phyloP scores from a whole-genome alignment of 495 filamentous ascomycete species.

The Aspergillus sparsus region DNA sequence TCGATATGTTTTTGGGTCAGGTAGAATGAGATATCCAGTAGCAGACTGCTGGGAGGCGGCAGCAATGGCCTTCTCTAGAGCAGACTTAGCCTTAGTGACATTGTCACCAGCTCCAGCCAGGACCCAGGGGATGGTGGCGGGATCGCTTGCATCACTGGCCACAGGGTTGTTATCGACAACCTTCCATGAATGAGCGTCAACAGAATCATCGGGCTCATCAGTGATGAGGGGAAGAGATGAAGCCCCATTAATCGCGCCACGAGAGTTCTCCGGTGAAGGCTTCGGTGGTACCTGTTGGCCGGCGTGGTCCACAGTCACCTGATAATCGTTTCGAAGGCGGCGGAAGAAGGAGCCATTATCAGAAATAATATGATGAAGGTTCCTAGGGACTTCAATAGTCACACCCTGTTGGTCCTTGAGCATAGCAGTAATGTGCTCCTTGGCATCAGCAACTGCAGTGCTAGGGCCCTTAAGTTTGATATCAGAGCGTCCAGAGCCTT shows the following conservation, averaged over 20 bases:
- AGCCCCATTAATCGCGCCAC: conserved; percentile 46
- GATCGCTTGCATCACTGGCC: conserved; percentile 44
- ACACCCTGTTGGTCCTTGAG: conserved; percentile 87
- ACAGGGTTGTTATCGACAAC: conserved; percentile 58
- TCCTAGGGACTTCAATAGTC: conserved; percentile 76
- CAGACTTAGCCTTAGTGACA: conserved; percentile 73
- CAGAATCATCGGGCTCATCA: conserved; percentile 64
- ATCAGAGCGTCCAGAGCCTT: conserved; percentile 64
- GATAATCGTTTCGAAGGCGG: conserved; percentile 73
- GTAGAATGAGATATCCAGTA: conserved; percentile 84
- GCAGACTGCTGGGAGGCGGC: conserved; percentile 68
- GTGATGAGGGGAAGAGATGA: conserved; percentile 81
- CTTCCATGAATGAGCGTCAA: conserved; percentile 76
- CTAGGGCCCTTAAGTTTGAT: conserved; percentile 83
- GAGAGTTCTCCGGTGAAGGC: conserved; percentile 48
- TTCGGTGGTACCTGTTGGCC: conserved; percentile 72
- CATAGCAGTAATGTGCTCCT: conserved; percentile 74
- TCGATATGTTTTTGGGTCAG: conserved; percentile 86
- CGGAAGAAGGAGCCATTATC: conserved; percentile 95
- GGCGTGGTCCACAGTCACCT: conserved; percentile 86
- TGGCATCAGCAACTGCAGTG: conserved; percentile 77
- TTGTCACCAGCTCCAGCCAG: conserved; percentile 75
- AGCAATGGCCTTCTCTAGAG: conserved; percentile 68
- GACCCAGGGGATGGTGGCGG: conserved; percentile 88
- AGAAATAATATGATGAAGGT: conserved; percentile 77